A percentile compares a stretch with the other conserved stretches of the same genome.
Evolutionary conservation across 179 eudicot genomes (phyloP).

Genomic region (Camellia oleifera): DNA sequence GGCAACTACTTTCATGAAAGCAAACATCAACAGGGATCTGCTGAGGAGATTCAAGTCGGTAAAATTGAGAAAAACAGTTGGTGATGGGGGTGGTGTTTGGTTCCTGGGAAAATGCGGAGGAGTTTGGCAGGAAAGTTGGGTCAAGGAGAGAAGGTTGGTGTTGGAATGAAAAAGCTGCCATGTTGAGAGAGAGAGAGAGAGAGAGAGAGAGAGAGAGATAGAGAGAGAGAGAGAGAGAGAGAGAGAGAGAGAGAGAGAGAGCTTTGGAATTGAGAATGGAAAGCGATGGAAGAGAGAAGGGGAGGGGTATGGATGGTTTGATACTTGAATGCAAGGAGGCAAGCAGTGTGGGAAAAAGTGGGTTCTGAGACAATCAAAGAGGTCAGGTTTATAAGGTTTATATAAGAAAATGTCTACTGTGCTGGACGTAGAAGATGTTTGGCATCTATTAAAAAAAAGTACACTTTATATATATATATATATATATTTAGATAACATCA

Average conservation of each 20-base stretch:
- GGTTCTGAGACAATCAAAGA: constrained; percentile 9
- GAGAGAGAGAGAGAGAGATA: neutral
- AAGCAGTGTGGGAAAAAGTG: neutral
- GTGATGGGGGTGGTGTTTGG: constrained; percentile 1
- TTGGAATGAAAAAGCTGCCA: constrained; percentile 62
- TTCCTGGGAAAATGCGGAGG: constrained; percentile 9
- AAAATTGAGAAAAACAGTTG: constrained; percentile 5
- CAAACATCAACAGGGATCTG: no score
- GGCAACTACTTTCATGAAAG: no score
- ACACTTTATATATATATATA: no score
- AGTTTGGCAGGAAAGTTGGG: neutral
- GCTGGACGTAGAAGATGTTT: no score
- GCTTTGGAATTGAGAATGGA: constrained; percentile 17
- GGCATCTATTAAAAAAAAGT: no score
- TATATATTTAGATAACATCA: no score
- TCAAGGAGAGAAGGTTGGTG: constrained; percentile 25
- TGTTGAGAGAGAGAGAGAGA: neutral
- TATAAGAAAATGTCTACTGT: no score
- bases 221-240: neutral
- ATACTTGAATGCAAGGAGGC: no score
- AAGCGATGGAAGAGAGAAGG: constrained; percentile 1
- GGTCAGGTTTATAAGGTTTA: neutral
- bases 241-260: neutral
- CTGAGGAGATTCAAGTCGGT: neutral
- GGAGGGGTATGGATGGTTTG: neutral